Conservation (phyloP, 345 rosid genomes). For the Abelmoschus esculentus region DNA sequence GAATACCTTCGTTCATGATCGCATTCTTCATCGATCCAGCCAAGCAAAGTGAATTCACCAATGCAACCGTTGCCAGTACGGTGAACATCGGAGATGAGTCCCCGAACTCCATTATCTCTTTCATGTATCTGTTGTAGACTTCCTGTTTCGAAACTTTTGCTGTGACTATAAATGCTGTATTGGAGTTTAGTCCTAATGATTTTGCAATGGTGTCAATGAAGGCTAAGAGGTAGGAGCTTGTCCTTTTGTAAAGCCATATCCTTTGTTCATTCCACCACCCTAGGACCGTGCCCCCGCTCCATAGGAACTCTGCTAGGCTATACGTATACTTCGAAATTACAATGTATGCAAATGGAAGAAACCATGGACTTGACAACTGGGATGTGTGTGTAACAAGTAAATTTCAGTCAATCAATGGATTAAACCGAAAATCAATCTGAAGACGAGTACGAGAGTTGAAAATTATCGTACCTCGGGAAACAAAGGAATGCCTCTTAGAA, state of each 20-base stretch:
- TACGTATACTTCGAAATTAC: slow-evolving; percentile 22
- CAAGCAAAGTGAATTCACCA: slow-evolving; percentile 49
- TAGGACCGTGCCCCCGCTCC: slow-evolving; percentile 47
- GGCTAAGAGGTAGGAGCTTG: slow-evolving; percentile 61
- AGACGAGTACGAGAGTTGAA: not conserved
- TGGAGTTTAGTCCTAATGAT: slow-evolving; percentile 34
- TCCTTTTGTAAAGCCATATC: slow-evolving; percentile 65
- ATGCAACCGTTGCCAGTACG: slow-evolving; percentile 45
- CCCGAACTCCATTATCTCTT: slow-evolving; percentile 75
- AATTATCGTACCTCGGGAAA: slow-evolving; percentile 48
- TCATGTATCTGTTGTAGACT: slow-evolving; percentile 35
- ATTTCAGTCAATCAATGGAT: not conserved
- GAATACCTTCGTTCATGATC: not conserved
- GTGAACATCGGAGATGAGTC: slow-evolving; percentile 53
- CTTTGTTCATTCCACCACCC: slow-evolving; percentile 89
- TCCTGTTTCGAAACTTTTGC: slow-evolving; percentile 60
- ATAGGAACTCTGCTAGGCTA: slow-evolving; percentile 47
- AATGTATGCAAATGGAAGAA: slow-evolving; percentile 54
- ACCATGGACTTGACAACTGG: slow-evolving; percentile 57
- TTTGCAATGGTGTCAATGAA: slow-evolving; percentile 40
- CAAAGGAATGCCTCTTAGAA: slow-evolving; percentile 52
- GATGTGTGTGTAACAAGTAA: not conserved
- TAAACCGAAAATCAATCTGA: not conserved
- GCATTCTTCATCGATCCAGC: slow-evolving; percentile 21
- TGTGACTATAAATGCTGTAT: slow-evolving; percentile 51